Percentiles rank a stretch among this genome's conserved stretches.
phyloP scores from a whole-genome alignment of 2,329 filamentous ascomycete genomes.

The Cladophialophora yegresii region DNA sequence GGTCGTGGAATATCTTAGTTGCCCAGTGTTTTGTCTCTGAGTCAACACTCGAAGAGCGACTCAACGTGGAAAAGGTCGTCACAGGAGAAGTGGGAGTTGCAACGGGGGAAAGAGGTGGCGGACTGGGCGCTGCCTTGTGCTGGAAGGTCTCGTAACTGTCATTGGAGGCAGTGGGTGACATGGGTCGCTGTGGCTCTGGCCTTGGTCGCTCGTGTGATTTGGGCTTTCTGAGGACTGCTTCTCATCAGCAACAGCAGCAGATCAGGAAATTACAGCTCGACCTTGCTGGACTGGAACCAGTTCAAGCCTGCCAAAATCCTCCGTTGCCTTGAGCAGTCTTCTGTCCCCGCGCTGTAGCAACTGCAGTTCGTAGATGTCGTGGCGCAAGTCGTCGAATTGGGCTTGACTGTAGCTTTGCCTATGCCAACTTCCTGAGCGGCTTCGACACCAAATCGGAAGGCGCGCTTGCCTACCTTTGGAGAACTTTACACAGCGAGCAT shows the following conservation, averaged over 20 bases:
- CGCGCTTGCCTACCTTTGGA: constrained; percentile 49
- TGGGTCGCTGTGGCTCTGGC: constrained; percentile 25
- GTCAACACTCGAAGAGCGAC: constrained; percentile 33
- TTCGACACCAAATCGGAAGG: not conserved
- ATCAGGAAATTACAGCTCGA: not conserved
- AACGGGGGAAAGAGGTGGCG: constrained; percentile 21
- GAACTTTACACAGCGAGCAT: constrained; percentile 47
- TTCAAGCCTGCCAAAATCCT: constrained; percentile 24
- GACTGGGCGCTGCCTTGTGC: constrained; percentile 27
- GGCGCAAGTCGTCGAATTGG: constrained; percentile 27
- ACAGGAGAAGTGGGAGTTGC: constrained; percentile 25
- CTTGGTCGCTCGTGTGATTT: constrained; percentile 29
- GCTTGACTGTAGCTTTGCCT: constrained; percentile 26
- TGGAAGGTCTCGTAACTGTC: constrained; percentile 30
- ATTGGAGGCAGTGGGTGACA: constrained; percentile 32
- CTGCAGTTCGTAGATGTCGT: constrained; percentile 34
- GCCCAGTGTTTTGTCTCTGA: constrained; percentile 47
- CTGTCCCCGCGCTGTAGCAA: constrained; percentile 25
- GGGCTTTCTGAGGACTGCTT: constrained; percentile 24
- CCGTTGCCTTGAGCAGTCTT: constrained; percentile 25
- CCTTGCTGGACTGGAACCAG: constrained; percentile 27
- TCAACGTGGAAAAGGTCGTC: constrained; percentile 34
- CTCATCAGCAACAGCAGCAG: constrained; percentile 5
- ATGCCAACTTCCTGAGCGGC: constrained; percentile 18
- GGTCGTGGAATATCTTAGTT: constrained; percentile 42